These are phyloP conservation scores for Coemansia sp. DNA, from an alignment of 192 early-diverging fungal species.

Conservation along the genomic window DNA sequence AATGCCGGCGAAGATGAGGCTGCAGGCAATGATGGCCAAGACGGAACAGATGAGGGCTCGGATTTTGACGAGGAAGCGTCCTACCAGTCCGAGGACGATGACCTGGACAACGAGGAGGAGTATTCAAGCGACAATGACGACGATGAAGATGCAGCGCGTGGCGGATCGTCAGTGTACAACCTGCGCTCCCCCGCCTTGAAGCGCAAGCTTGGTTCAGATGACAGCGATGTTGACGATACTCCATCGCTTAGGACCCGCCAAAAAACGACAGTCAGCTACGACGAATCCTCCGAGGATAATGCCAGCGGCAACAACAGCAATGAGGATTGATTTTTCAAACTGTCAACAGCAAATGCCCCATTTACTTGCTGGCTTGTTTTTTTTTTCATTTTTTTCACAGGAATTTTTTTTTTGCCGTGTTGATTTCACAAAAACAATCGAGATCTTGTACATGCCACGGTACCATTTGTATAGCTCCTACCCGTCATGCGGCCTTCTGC, in stretches of 20 bases:
- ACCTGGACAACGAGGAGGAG: slow-evolving; percentile 28
- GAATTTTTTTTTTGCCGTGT: not conserved
- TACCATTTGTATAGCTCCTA: not conserved
- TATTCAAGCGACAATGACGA: slow-evolving; percentile 21
- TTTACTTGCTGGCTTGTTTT: not conserved
- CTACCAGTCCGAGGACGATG: slow-evolving; percentile 24
- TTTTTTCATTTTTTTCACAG: not conserved
- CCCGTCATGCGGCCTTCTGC: slow-evolving; percentile 14
- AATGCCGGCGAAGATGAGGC: slow-evolving; percentile 4
- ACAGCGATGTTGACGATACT: slow-evolving; percentile 18
- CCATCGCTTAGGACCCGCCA: slow-evolving; percentile 41
- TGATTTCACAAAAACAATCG: not conserved
- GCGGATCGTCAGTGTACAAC: slow-evolving; percentile 44
- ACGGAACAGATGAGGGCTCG: slow-evolving; percentile 9
- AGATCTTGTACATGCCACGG: no score
- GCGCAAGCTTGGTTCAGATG: slow-evolving; percentile 24
- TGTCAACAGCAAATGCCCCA: no score
- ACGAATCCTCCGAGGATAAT: slow-evolving; percentile 2
- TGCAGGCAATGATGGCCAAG: not conserved
- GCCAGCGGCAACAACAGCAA: slow-evolving; percentile 5
- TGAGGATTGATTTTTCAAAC: not conserved
- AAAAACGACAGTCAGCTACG: slow-evolving; percentile 20
- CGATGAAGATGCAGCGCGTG: slow-evolving; percentile 20
- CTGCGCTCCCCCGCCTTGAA: slow-evolving; percentile 32
- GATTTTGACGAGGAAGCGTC: slow-evolving; percentile 32